A percentile compares a stretch with the other conserved stretches of the same genome.
phyloP scores from a whole-genome alignment of 2,329 filamentous ascomycete genomes.

The Colletotrichum spaethianum region DNA sequence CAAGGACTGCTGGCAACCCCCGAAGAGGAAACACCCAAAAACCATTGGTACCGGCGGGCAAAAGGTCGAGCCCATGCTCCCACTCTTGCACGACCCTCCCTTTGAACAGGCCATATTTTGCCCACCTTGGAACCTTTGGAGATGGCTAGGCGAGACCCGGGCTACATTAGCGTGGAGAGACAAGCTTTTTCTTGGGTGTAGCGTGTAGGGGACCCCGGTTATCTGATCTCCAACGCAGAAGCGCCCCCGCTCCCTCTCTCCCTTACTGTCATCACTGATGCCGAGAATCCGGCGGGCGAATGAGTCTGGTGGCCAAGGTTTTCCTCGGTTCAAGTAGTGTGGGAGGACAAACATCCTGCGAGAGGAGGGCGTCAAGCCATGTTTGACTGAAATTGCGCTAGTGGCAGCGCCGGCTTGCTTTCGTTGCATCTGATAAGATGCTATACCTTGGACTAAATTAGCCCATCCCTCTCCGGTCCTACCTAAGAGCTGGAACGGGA shows the following conservation, averaged over 20 bases:
- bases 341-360: background rate
- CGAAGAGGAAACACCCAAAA: background rate
- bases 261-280: background rate
- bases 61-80: background rate
- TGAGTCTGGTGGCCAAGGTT: background rate
- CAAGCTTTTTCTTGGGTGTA: slow-evolving; percentile 35
- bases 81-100: background rate
- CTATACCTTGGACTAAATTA: slow-evolving; percentile 14
- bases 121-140: background rate
- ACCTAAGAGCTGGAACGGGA: slow-evolving; percentile 10
- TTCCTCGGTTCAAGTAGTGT: background rate
- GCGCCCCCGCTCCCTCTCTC: background rate
- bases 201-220: slow-evolving; percentile 26
- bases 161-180: slow-evolving; percentile 27
- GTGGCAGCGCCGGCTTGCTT: background rate
- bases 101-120: background rate
- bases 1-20: background rate
- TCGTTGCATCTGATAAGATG: slow-evolving; percentile 30
- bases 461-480: background rate
- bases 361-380: background rate
- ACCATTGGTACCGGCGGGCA: background rate
- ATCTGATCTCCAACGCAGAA: slow-evolving; percentile 22
- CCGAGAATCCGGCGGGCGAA: slow-evolving; percentile 18
- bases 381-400: background rate
- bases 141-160: slow-evolving; percentile 10